Percentiles rank a stretch among this genome's conserved stretches.
Conservation (phyloP, 306 rosid genomes). For the Senna siamea region DNA sequence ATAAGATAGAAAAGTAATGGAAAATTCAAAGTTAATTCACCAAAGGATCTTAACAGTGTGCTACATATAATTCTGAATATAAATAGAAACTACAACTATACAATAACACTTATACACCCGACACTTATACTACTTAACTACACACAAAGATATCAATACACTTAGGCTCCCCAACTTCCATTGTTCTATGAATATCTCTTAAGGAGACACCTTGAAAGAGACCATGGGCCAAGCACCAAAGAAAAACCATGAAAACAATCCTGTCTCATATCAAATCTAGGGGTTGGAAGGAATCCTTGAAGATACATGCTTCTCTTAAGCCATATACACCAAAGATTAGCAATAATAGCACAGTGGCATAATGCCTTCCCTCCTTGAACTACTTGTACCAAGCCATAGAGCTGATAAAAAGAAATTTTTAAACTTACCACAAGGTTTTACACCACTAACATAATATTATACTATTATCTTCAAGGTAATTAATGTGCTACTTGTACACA, state of each 20-base stretch:
- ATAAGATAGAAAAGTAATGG: no score
- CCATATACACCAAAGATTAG: neutral
- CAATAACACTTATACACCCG: no score
- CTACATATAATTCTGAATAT: no score
- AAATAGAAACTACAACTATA: no score
- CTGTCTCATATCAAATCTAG: no score
- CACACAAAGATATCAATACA: neutral
- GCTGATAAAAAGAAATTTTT: neutral
- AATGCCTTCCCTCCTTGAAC: neutral
- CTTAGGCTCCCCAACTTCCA: neutral
- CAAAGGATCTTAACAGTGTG: no score
- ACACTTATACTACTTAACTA: no score
- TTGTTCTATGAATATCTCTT: neutral
- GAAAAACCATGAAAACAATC: neutral
- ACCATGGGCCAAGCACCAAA: neutral
- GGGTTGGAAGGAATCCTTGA: no score
- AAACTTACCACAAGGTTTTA: neutral
- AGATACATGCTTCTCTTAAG: no score
- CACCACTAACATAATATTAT: neutral
- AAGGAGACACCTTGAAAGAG: neutral
- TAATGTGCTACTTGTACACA: conserved; percentile 21
- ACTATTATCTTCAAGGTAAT: neutral
- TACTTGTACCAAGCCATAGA: neutral
- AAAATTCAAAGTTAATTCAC: no score
- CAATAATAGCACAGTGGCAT: neutral